Conservation (phyloP, 306 rosid species). For the Lathyrus tuberosus region DNA sequence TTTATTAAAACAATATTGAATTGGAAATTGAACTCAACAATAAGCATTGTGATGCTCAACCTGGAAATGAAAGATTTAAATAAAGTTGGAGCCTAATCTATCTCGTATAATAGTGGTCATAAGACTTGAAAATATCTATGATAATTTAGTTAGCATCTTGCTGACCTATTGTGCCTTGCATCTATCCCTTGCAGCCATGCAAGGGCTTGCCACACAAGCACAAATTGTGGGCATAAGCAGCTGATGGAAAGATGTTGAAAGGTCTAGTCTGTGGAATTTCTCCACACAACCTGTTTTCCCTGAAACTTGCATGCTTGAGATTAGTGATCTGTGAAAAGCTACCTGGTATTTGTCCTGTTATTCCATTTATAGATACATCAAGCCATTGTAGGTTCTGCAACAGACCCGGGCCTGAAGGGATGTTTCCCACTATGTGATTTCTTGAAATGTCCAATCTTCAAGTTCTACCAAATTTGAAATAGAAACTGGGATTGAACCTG, state of each 20-base stretch:
- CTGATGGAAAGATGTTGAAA: constrained; percentile 71
- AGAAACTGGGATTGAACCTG: constrained; percentile 71
- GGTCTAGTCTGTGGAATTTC: constrained; percentile 93
- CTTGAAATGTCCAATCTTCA: constrained; percentile 76
- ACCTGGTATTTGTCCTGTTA: constrained; percentile 74
- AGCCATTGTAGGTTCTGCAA: constrained; percentile 80
- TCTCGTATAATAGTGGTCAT: constrained; percentile 43
- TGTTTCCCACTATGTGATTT: constrained; percentile 70
- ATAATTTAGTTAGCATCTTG: constrained; percentile 59
- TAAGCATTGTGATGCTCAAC: constrained; percentile 35
- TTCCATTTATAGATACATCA: constrained; percentile 79
- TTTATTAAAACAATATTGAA: constrained; percentile 21
- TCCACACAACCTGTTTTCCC: constrained; percentile 90
- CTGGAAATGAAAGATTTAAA: constrained; percentile 31
- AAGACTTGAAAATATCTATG: constrained; percentile 44
- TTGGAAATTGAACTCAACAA: constrained; percentile 34
- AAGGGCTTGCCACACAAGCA: constrained; percentile 92
- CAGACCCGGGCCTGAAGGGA: constrained; percentile 67
- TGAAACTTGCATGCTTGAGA: constrained; percentile 78
- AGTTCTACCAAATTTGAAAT: constrained; percentile 67
- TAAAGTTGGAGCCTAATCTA: constrained; percentile 39
- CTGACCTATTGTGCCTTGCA: constrained; percentile 51
- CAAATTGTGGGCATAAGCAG: constrained; percentile 82
- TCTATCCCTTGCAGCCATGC: constrained; percentile 66
- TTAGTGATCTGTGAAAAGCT: constrained; percentile 68